phyloP scores from a whole-genome alignment of 495 filamentous ascomycete species.

The Trichoderma reesei region DNA sequence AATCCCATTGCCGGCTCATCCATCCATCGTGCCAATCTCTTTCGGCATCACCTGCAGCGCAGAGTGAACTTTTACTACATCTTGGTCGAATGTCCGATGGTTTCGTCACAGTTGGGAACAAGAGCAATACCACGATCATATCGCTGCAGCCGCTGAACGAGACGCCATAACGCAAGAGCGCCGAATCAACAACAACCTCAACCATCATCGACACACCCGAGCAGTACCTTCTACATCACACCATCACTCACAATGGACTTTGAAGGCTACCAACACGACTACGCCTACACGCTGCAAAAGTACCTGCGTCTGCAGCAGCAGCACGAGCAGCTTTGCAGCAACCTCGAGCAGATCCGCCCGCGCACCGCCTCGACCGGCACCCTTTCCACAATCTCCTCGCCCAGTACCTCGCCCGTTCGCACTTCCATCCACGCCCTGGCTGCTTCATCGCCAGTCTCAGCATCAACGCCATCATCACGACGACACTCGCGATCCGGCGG shows the following conservation, averaged over 20 bases:
- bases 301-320: constrained; percentile 47
- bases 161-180: background rate
- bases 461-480: background rate
- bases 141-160: constrained; percentile 6
- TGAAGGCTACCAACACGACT: constrained; percentile 21
- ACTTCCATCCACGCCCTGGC: constrained; percentile 15
- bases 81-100: background rate
- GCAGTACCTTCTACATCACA: background rate
- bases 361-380: constrained; percentile 15
- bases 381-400: constrained; percentile 22
- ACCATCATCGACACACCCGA: background rate
- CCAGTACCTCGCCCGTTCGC: constrained; percentile 28
- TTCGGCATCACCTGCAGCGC: background rate
- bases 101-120: constrained; percentile 6
- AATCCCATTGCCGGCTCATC: background rate
- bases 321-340: constrained; percentile 42
- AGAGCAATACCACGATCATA: constrained; percentile 9
- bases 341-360: constrained; percentile 37
- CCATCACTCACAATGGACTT: background rate
- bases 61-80: background rate
- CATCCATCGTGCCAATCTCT: background rate
- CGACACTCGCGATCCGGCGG: constrained; percentile 8
- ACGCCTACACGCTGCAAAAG: constrained; percentile 43
- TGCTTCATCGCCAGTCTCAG: too few species aligned
- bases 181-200: background rate